These are phyloP conservation scores for Lentinus tigrinus DNA, from an alignment of 768 basidiomycete species.

Conservation along the genomic window DNA sequence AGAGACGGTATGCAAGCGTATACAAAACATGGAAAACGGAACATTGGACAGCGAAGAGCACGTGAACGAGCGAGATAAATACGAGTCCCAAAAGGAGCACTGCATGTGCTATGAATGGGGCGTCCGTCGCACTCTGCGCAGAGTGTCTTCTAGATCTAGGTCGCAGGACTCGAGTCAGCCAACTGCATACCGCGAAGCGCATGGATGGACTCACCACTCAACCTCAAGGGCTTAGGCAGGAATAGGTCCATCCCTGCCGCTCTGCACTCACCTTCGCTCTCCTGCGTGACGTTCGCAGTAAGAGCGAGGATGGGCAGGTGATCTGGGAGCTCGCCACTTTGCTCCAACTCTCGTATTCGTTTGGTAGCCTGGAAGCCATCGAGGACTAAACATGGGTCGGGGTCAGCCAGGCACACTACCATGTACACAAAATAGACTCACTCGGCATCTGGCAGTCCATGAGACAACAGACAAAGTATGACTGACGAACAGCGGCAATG, in stretches of 20 bases:
- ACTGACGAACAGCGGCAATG: conserved; percentile 17
- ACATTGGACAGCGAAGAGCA: no score
- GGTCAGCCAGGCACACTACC: not conserved
- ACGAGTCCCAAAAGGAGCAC: no score
- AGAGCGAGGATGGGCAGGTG: conserved; percentile 28
- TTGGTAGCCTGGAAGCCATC: conserved; percentile 28
- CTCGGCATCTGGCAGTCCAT: conserved; percentile 30
- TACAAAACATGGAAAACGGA: no score
- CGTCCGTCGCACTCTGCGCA: no score
- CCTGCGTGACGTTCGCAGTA: conserved; percentile 29
- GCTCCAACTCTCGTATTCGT: conserved; percentile 25
- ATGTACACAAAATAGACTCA: not conserved
- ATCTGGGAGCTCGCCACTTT: conserved; percentile 20
- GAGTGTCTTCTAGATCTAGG: no score
- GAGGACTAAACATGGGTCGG: conserved; percentile 14
- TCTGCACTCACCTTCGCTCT: conserved; percentile 27
- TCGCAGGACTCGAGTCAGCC: no score
- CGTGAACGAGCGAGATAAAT: no score
- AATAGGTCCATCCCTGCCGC: conserved; percentile 30
- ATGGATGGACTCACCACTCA: conserved; percentile 19
- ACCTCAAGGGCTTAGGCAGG: conserved; percentile 27
- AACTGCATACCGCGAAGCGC: no score
- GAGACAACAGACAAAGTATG: conserved; percentile 21
- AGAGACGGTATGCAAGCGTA: no score
- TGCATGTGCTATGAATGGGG: no score